phyloP scores from a whole-genome alignment of 2,329 filamentous ascomycete genomes.

The Byssochlamys sp. region DNA sequence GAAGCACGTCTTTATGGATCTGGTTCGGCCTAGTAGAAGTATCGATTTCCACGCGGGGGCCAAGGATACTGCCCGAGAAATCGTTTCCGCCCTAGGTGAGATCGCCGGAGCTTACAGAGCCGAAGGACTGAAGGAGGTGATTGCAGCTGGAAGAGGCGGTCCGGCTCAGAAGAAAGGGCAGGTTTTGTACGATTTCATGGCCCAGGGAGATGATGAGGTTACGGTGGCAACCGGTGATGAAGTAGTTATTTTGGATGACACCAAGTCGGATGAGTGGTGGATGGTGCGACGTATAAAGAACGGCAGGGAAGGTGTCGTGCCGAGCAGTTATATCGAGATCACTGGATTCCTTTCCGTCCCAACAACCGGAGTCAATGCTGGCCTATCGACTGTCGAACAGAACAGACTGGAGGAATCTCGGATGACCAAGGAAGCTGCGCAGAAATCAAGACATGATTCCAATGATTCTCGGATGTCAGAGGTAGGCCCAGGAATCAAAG shows the following conservation, averaged over 20 bases:
- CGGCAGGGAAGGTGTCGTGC: conserved; percentile 89
- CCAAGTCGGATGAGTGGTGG: conserved; percentile 96
- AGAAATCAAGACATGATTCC: conserved; percentile 48
- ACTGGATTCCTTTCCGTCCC: conserved; percentile 53
- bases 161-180: conserved; percentile 66
- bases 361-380: conserved; percentile 49
- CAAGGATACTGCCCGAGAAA: conserved; percentile 92
- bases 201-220: conserved; percentile 91
- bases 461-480: conserved; percentile 49
- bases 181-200: conserved; percentile 90
- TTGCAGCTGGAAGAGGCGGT: conserved; percentile 65
- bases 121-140: conserved; percentile 72
- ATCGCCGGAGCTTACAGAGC: conserved; percentile 75
- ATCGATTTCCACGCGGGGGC: conserved; percentile 94
- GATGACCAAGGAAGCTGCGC: conserved; percentile 68
- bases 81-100: conserved; percentile 77
- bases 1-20: conserved; percentile 92
- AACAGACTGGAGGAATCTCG: conserved; percentile 70
- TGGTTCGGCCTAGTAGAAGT: conserved; percentile 85
- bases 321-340: conserved; percentile 89
- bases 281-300: conserved; percentile 83
- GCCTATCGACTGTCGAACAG: conserved; percentile 64
- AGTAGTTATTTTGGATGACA: conserved; percentile 79
- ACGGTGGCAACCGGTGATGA: conserved; percentile 84
- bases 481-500: conserved; percentile 67